Base-by-base conservation (phyloP, 2,329 filamentous ascomycete species). In the Aspergillus sp. region DNA sequence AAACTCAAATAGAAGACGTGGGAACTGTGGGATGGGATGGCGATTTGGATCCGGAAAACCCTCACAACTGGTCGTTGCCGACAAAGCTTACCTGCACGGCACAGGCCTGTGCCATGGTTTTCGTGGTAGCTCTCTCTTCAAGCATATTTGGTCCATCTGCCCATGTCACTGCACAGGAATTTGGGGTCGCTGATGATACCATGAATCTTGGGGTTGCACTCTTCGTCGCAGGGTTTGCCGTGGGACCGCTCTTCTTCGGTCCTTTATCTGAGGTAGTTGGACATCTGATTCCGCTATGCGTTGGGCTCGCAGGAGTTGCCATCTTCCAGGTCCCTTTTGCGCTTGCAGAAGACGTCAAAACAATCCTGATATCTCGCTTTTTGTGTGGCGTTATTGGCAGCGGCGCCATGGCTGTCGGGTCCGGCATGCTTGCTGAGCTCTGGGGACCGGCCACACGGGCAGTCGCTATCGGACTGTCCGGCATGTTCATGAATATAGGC, bases 241-340 rank as follows among this genome's bases (percentile, higher is more conserved):
- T 70, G 27, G 68, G 67, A 2, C 68, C 67, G 9, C 44, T 69
- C 8, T 43, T 70, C 33, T 72, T 66, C 55, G 70, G 64, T 2
- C 70, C 70, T 1, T 50, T 67, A 4, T 70, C 65, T 28, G 72
- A 75, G 46, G 47, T 75, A 2, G 76, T 71, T 48, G 77, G 77
- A 0, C 69, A 76, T 10, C 67, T 65, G 19, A 49, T 57, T 1
- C 74, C 74, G 2, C 58, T 79, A 0, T 70, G 77, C 54, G 48
- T 68, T 7, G 74, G 73, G 0, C 73, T 71, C 45, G 48, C 63
- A 13, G 48, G 69, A 32, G 76, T 78, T 46, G 66, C 68, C 3
- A 68, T 79, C 34, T 77, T 78, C 47, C 71, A 78, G 43, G 73
- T 81, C 40, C 72, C 75, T 1, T 71, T 77, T 6, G 77, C 72